Evolutionary conservation across 805 yeast species (phyloP), one percentile per base, ranked within the genome.

Genomic region (Phaffomyces thermotolerans): DNA sequence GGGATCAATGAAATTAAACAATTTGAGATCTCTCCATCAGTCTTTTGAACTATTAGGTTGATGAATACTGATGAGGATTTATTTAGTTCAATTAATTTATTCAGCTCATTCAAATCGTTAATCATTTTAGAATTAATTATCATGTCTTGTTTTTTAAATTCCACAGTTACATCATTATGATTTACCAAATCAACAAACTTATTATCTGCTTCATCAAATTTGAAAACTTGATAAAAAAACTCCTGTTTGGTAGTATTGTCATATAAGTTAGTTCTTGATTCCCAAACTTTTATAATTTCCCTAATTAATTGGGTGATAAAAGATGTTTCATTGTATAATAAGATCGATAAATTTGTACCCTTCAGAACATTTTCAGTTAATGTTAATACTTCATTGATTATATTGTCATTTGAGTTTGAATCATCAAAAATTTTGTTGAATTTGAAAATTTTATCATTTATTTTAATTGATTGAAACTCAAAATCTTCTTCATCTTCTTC

Each of bases 351-450:
- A 37, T 50, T 42, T 1, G 36, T 29, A 8, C 50, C 50, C n/a
- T 49, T 47, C 10, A 49, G 20, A 5, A 36, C 35, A 20, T 30
- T 27, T 20, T 51, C 54, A 14, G 41, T 39, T 22, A 51, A 39
- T 3, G 40, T 41, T 9, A 42, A 34, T 1, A 37, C 30, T 36
- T 51, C 54, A 23, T 45, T 29, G 18, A 33, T 34, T 4, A 43
- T 31, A 4, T 32, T 36, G 3, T 25, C 15, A 25, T 42, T 43
- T 25, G 29, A 27, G 29, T 32, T 4, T 14, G 37, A 41, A 17
- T 35, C 6, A 6, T 13, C 8, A 8, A 51, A 48, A 2, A 51
- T 32, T 34, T 47, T 51, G 31, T 51, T 48, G 25, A 47, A 51
- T 24, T 33, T 40, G 29, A 31, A 36, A 8, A 18, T 6, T 8